Percentiles rank a stretch among this genome's conserved stretches.
Evolutionary conservation across 1,284 basidiomycete genomes (phyloP).

Genomic region (Schizophyllum commune): DNA sequence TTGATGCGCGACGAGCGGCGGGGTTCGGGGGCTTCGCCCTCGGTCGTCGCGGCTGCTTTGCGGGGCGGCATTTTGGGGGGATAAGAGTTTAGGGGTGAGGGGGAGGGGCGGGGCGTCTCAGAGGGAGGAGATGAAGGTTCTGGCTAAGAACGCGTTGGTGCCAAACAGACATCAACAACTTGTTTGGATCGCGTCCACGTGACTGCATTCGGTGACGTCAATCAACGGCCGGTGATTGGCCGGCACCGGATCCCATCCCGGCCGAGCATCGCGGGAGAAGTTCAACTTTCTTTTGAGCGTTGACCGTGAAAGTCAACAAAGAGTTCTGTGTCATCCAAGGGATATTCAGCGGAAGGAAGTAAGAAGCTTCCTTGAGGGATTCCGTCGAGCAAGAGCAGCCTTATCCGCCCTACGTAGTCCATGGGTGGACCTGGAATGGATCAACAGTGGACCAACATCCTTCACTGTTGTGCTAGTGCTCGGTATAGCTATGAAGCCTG

Average conservation of each 20-base stretch:
- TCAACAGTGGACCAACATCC: too few species aligned
- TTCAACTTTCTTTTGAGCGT: neutral
- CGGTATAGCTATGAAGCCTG: too few species aligned
- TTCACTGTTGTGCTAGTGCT: too few species aligned
- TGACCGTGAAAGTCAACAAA: neutral
- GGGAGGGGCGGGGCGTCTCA: neutral
- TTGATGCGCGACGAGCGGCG: conserved; percentile 71
- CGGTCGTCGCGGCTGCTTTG: conserved; percentile 45
- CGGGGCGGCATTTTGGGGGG: conserved; percentile 40
- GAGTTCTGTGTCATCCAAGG: neutral
- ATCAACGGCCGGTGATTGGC: neutral
- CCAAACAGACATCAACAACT: neutral
- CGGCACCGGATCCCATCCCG: neutral
- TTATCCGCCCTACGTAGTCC: too few species aligned
- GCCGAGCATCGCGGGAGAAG: neutral
- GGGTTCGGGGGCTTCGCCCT: conserved; percentile 34
- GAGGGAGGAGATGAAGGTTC: neutral
- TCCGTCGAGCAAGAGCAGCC: too few species aligned
- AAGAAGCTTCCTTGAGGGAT: too few species aligned
- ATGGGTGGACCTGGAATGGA: too few species aligned
- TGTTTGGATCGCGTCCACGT: neutral
- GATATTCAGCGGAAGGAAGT: too few species aligned
- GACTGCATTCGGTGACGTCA: neutral
- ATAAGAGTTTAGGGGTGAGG: too few species aligned
- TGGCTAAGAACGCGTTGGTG: neutral